Evolutionary conservation across 2,329 filamentous ascomycete genomes (phyloP).

Genomic region (Monosporascus sp.): DNA sequence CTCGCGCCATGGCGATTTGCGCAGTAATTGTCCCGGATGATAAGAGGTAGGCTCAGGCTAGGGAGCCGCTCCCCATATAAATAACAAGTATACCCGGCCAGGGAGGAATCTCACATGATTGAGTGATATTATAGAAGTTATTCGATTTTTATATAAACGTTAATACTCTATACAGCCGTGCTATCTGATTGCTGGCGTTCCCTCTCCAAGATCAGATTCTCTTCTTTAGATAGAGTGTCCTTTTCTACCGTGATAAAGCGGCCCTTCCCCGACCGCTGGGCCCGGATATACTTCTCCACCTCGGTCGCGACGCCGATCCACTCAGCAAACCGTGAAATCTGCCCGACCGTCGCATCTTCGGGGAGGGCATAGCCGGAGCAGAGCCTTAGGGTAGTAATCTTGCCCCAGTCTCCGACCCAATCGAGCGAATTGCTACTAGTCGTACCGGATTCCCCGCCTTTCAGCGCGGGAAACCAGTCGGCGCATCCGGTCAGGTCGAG

Average conservation of each 20-base stretch:
- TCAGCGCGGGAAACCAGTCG: constrained; percentile 48
- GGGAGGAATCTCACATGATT: no score
- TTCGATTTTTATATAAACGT: neutral
- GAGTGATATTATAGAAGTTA: no score
- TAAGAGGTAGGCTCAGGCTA: no score
- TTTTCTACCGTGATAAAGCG: constrained; percentile 44
- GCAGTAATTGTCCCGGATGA: no score
- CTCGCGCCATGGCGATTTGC: no score
- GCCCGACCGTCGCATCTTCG: constrained; percentile 28
- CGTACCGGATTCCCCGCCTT: constrained; percentile 31
- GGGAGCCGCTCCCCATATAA: no score
- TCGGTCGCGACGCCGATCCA: constrained; percentile 32
- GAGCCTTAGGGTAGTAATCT: constrained; percentile 41
- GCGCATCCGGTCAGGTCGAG: constrained; percentile 57
- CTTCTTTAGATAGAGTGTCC: constrained; percentile 24
- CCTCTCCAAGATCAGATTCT: constrained; percentile 8
- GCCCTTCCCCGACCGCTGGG: constrained; percentile 42
- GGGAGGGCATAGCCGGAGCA: constrained; percentile 37
- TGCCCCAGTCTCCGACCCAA: constrained; percentile 50
- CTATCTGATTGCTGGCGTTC: constrained; percentile 4
- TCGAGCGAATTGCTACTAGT: constrained; percentile 40
- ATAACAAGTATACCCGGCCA: no score
- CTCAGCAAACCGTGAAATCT: constrained; percentile 29
- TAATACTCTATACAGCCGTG: neutral
- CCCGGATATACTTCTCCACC: constrained; percentile 44